These are phyloP conservation scores for Dactylellina leptospora DNA, from an alignment of 2,329 filamentous ascomycete species.

Conservation along the genomic window DNA sequence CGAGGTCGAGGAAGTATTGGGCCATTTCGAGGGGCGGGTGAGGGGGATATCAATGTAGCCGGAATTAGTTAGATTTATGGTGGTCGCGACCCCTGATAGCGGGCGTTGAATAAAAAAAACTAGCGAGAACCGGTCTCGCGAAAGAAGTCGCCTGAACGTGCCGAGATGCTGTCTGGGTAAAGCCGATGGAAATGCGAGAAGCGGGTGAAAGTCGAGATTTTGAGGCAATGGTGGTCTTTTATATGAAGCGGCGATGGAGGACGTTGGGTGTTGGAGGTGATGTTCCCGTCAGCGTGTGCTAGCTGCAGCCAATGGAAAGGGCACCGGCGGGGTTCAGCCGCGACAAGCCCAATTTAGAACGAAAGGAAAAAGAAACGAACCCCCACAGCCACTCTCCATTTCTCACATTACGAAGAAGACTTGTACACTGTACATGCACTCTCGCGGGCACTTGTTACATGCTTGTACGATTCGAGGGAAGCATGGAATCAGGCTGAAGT, in stretches of 20 bases:
- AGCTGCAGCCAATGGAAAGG: not conserved
- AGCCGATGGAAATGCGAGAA: not conserved
- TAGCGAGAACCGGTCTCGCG: not conserved
- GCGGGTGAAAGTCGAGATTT: not conserved
- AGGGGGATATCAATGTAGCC: too few relatives aligned
- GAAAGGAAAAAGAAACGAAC: conserved; percentile 6
- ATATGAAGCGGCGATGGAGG: conserved; percentile 3
- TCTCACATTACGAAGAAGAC: too few relatives aligned
- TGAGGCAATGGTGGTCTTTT: conserved; percentile 26
- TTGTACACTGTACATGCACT: too few relatives aligned
- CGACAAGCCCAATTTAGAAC: conserved; percentile 45
- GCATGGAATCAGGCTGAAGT: conserved; percentile 20
- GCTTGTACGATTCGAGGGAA: too few relatives aligned
- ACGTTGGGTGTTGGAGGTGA: conserved; percentile 31
- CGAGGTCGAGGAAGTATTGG: conserved; percentile 83
- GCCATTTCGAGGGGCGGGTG: conserved; percentile 74
- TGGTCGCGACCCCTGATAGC: too few relatives aligned
- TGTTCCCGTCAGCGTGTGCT: conserved; percentile 48
- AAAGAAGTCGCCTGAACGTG: not conserved
- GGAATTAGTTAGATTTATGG: too few relatives aligned
- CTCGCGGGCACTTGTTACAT: too few relatives aligned
- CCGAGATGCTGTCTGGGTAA: not conserved
- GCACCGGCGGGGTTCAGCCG: conserved; percentile 39
- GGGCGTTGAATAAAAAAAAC: not conserved
- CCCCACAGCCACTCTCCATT: conserved; percentile 5